A percentile compares a stretch with the other conserved stretches of the same genome.
Conservation (phyloP, 2,329 filamentous ascomycete species). For the Neopestalotiopsis sp. region DNA sequence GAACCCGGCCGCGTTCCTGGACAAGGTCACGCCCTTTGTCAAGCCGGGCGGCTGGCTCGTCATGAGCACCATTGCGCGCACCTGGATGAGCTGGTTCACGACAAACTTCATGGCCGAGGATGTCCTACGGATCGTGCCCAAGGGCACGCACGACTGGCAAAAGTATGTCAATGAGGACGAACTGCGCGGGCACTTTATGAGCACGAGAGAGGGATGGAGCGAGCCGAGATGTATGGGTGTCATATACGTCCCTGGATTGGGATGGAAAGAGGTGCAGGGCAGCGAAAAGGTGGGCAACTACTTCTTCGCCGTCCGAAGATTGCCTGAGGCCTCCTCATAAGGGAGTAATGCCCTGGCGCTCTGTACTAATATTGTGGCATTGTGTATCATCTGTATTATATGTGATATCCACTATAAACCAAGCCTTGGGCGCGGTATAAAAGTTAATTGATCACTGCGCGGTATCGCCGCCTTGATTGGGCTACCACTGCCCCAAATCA, state of each 20-base stretch:
- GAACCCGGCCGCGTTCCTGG: conserved; percentile 74
- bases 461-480: no score
- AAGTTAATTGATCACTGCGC: no score
- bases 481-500: no score
- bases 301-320: conserved; percentile 76
- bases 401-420: neutral
- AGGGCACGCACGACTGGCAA: conserved; percentile 92
- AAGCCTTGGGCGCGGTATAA: neutral
- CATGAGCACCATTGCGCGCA: conserved; percentile 89
- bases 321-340: conserved; percentile 10
- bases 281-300: conserved; percentile 93
- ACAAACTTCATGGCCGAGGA: conserved; percentile 94
- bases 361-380: conserved; percentile 2
- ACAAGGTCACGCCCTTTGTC: conserved; percentile 74
- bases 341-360: neutral
- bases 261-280: conserved; percentile 83
- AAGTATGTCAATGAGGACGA: conserved; percentile 94
- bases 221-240: conserved; percentile 73
- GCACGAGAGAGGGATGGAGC: conserved; percentile 60
- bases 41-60: conserved; percentile 93
- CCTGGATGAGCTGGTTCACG: conserved; percentile 86
- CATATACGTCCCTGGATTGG: conserved; percentile 86
- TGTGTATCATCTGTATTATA: conserved; percentile 8
- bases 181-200: conserved; percentile 62
- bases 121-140: conserved; percentile 83